These are phyloP conservation scores for Solanum chacoense DNA, from an alignment of 305 asterid species.

Conservation along the genomic window DNA sequence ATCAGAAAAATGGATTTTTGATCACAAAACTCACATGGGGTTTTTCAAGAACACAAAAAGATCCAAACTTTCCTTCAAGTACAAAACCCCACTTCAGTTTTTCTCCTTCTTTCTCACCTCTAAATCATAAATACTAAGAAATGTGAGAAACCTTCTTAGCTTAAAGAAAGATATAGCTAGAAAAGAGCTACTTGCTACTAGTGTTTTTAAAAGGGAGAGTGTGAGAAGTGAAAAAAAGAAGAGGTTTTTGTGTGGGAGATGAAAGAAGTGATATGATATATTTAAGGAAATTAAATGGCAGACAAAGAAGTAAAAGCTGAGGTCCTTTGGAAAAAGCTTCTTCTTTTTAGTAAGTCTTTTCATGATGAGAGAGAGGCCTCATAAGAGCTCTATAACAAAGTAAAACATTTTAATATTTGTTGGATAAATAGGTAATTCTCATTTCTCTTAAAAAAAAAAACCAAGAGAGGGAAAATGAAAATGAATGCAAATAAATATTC, in stretches of 20 bases:
- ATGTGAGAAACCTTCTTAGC: not conserved
- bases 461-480: not conserved
- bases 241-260: conserved; percentile 9
- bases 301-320: conserved; percentile 70
- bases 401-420: not conserved
- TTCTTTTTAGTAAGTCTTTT: conserved; percentile 28
- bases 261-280: conserved; percentile 35
- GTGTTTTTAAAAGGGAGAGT: conserved; percentile 24
- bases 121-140: not conserved
- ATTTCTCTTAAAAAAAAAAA: not conserved
- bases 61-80: not conserved
- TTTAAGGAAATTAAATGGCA: conserved; percentile 59
- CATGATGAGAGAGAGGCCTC: conserved; percentile 21
- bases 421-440: not conserved
- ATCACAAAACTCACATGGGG: not conserved
- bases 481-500: not conserved
- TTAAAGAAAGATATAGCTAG: not conserved
- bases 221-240: conserved; percentile 7
- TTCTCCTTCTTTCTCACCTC: not conserved
- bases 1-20: not conserved
- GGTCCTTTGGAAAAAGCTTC: conserved; percentile 32
- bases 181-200: not conserved
- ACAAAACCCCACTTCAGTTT: not conserved
- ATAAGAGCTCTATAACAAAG: not conserved
- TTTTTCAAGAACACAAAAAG: not conserved